Conservation (phyloP, 352 stramenopile species). For the Globisporangium acanthophoron region DNA sequence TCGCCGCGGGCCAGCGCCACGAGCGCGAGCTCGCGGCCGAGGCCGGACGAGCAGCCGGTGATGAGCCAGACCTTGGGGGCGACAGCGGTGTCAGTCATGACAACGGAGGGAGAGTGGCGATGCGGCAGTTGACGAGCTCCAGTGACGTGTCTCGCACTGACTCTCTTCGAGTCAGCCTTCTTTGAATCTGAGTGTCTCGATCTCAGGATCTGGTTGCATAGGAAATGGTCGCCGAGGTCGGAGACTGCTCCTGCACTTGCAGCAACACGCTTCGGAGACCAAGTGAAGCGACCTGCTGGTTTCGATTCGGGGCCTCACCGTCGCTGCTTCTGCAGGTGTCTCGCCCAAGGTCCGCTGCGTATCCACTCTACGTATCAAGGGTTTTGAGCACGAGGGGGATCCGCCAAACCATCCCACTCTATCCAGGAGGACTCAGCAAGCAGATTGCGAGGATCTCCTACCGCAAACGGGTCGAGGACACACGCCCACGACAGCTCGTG, state of each 20-base stretch:
- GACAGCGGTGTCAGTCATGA: too few species aligned
- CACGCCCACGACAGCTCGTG: too few species aligned
- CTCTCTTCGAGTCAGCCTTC: too few species aligned
- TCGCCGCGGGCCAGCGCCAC: constrained; percentile 24
- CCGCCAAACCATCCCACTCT: neutral
- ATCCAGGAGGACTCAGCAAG: neutral
- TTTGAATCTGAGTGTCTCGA: too few species aligned
- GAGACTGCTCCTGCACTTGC: too few species aligned
- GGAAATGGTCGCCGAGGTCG: too few species aligned
- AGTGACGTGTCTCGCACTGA: too few species aligned
- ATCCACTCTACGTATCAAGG: constrained; percentile 38
- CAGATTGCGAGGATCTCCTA: too few species aligned
- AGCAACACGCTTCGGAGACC: neutral
- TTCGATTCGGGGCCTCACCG: constrained; percentile 35
- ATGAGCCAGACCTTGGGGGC: constrained; percentile 8
- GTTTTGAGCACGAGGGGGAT: neutral
- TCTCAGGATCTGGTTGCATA: too few species aligned
- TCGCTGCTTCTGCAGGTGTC: constrained; percentile 1
- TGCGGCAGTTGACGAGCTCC: too few species aligned
- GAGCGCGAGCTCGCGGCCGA: constrained; percentile 20
- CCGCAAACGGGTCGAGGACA: too few species aligned
- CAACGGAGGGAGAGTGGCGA: too few species aligned
- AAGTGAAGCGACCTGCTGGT: constrained; percentile 31
- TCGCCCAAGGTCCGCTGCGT: constrained; percentile 39
- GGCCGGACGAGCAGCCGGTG: constrained; percentile 17